Evolutionary conservation across 139 green algal genomes (phyloP), one percentile per base, ranked within the genome.

Genomic region (Astrephomene gubernaculifera): DNA sequence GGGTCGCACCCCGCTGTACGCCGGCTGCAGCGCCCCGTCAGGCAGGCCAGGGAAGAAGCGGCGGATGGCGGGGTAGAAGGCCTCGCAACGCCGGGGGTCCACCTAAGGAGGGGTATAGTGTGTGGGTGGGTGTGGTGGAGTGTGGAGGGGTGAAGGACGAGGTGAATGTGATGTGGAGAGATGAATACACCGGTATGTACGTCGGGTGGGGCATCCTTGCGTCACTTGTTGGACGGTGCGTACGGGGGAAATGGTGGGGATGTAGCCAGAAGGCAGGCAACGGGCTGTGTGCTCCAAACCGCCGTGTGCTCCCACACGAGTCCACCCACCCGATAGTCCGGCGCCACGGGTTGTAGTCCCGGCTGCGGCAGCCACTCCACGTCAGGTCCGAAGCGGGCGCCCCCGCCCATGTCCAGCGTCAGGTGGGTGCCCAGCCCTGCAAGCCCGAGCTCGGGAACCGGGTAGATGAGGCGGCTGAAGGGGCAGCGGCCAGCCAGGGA

Each of bases 381-480:
- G 83, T 99, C 95, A 0, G 97, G 97, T 0, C 97, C 97, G 85
- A 99, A 99, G n/a, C 87, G 89, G 5, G 92, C 92, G 7, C 79
- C 44, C 5, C 94, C 96, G 2, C 73, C 91, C 71, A 99, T 35
- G 82, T 98, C 97, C 57, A 99, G 83, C 0, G 97, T 99, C 0
- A 97, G 82, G 82, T 99, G 97, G 4, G 95, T 88, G 63, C 97
- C 97, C 61, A 99, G 85, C 24, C 97, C 97, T 36, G 93, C 94
- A 1, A 86, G 65, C 4, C 49, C 89, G 1, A 81, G 79, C 83
- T 94, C 87, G 7, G 95, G 94, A 64, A 97, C 45, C 0, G 95
- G 95, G 86, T 98, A 98, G 17, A 98, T 87, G 0, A 98, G 87
- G 70, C 91, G 90, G 31, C 63, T 81, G 81, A 97, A 98, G 33